These are phyloP conservation scores for Euphrasia arctica DNA, from an alignment of 305 asterid genomes.

Conservation along the genomic window DNA sequence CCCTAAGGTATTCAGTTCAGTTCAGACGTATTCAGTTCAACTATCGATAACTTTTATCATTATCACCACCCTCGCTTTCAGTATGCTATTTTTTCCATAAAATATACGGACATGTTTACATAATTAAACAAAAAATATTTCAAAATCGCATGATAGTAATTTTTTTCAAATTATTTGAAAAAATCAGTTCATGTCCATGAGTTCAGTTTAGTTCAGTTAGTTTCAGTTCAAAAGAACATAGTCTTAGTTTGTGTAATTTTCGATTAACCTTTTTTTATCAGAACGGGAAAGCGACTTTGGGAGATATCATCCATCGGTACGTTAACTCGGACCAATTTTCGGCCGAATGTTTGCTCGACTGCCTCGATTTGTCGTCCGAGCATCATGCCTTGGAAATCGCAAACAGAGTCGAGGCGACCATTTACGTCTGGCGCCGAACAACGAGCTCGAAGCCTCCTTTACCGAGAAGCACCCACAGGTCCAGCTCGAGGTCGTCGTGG, in stretches of 20 bases:
- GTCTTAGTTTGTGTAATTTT: neutral
- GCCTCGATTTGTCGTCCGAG: slow-evolving; percentile 73
- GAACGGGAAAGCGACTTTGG: slow-evolving; percentile 69
- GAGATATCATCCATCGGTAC: slow-evolving; percentile 62
- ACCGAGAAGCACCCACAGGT: slow-evolving; percentile 32
- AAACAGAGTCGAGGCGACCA: slow-evolving; percentile 66
- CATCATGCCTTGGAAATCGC: slow-evolving; percentile 74
- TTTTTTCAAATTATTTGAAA: too few relatives aligned
- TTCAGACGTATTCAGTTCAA: too few relatives aligned
- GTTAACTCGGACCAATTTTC: slow-evolving; percentile 64
- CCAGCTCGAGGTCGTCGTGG: slow-evolving; percentile 77
- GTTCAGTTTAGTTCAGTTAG: too few relatives aligned
- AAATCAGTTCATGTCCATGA: too few relatives aligned
- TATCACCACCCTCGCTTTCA: too few relatives aligned
- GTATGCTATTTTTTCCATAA: too few relatives aligned
- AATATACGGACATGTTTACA: too few relatives aligned
- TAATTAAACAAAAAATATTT: too few relatives aligned
- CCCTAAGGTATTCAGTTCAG: slow-evolving; percentile 69
- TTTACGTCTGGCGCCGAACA: slow-evolving; percentile 55
- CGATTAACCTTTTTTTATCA: slow-evolving; percentile 23
- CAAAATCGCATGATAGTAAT: too few relatives aligned
- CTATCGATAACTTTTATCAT: too few relatives aligned
- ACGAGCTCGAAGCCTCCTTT: slow-evolving; percentile 37
- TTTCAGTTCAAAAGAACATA: too few relatives aligned
- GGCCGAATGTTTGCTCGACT: slow-evolving; percentile 68